Percentiles rank a stretch among this genome's conserved stretches.
These are phyloP conservation scores for Cercospora zeae-maydis DNA, from an alignment of 2,329 filamentous ascomycete genomes.

Conservation along the genomic window DNA sequence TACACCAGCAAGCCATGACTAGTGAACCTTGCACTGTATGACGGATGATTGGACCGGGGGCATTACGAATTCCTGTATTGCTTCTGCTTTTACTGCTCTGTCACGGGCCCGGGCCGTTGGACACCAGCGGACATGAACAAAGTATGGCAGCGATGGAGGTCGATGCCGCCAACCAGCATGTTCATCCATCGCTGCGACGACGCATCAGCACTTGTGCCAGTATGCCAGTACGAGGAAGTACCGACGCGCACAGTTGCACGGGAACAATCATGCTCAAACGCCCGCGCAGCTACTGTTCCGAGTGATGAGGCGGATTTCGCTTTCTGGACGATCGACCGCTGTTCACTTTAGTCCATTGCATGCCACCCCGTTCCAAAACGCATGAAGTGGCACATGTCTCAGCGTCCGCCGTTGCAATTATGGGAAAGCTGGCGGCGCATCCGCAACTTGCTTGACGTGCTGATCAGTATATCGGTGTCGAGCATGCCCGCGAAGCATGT, in stretches of 20 bases:
- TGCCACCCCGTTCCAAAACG: not conserved
- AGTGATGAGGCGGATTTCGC: not conserved
- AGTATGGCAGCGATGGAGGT: not conserved
- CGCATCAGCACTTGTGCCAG: not conserved
- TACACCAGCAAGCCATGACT: slow-evolving; percentile 1
- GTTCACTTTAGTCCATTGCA: not conserved
- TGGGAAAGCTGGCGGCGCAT: not conserved
- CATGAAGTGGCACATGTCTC: slow-evolving; percentile 11
- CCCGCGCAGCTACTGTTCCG: not conserved
- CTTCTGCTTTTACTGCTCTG: slow-evolving; percentile 1
- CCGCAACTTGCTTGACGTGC: not conserved
- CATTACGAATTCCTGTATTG: slow-evolving; percentile 6
- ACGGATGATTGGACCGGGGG: not conserved
- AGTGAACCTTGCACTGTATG: slow-evolving; percentile 7
- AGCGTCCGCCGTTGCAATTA: not conserved
- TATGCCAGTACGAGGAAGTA: not conserved
- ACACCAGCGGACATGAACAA: not conserved
- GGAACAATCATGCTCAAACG: not conserved
- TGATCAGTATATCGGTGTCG: slow-evolving; percentile 4
- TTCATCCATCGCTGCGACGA: slow-evolving; percentile 13
- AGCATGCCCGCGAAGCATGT: slow-evolving; percentile 6
- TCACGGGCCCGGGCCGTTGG: slow-evolving; percentile 1
- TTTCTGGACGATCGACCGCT: not conserved
- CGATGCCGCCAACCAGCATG: slow-evolving; percentile 12
- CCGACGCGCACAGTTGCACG: not conserved